Conservation (phyloP, 2,329 filamentous ascomycete species). For the Penicillium crustosum region DNA sequence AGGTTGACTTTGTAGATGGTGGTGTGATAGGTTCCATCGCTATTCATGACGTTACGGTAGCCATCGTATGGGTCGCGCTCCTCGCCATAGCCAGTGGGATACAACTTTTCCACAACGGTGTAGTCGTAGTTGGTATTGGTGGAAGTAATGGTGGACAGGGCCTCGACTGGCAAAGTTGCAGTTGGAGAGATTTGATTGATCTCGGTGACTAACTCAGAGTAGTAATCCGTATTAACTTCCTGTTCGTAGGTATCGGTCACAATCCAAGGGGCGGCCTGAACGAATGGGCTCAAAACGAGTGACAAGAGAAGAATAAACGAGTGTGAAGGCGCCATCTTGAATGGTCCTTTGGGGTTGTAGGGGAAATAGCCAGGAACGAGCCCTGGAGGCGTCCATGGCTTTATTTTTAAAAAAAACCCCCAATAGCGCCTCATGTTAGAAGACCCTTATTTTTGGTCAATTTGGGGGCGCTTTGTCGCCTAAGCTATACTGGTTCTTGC, state of each 20-base stretch:
- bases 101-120: slow-evolving; percentile 31
- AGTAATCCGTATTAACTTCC: slow-evolving; percentile 11
- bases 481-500: background rate
- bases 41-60: background rate
- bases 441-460: slow-evolving; percentile 6
- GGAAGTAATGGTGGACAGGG: slow-evolving; percentile 29
- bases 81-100: slow-evolving; percentile 27
- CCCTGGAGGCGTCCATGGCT: background rate
- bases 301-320: slow-evolving; percentile 27
- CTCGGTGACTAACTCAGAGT: slow-evolving; percentile 9
- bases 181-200: slow-evolving; percentile 26
- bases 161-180: slow-evolving; percentile 22
- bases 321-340: slow-evolving; percentile 25
- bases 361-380: background rate
- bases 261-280: slow-evolving; percentile 32
- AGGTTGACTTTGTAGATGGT: slow-evolving; percentile 31
- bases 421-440: slow-evolving; percentile 1
- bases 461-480: slow-evolving; percentile 2
- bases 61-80: background rate
- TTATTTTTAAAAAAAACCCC: background rate
- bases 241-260: slow-evolving; percentile 30
- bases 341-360: background rate
- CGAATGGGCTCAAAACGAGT: slow-evolving; percentile 23
- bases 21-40: slow-evolving; percentile 8
- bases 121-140: slow-evolving; percentile 16